phyloP scores from a whole-genome alignment of 345 rosid genomes.

The Gossypium rotundifolium region DNA sequence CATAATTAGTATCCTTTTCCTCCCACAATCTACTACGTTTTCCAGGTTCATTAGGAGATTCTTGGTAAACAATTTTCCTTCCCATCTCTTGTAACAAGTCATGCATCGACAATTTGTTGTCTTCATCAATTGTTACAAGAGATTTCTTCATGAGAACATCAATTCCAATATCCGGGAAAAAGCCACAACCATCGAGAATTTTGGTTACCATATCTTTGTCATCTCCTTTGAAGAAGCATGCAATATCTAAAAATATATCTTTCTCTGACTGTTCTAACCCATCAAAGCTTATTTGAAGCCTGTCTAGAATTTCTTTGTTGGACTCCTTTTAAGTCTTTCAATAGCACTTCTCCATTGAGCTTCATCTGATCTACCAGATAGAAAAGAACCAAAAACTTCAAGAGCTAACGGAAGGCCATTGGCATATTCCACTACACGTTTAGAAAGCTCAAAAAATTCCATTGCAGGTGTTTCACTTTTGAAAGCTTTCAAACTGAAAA shows the following conservation, averaged over 20 bases:
- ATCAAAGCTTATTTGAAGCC: slow-evolving; percentile 34
- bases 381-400: slow-evolving; percentile 56
- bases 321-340: slow-evolving; percentile 17
- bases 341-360: slow-evolving; percentile 26
- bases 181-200: slow-evolving; percentile 21
- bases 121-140: slow-evolving; percentile 5
- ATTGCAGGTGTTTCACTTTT: slow-evolving; percentile 25
- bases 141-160: slow-evolving; percentile 29
- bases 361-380: slow-evolving; percentile 22
- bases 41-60: slow-evolving; percentile 16
- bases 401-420: slow-evolving; percentile 55
- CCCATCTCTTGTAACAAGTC: slow-evolving; percentile 31
- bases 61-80: slow-evolving; percentile 20
- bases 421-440: slow-evolving; percentile 32
- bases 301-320: slow-evolving; percentile 19
- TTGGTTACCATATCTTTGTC: slow-evolving; percentile 17
- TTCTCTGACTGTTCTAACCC: slow-evolving; percentile 11
- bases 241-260: neutral
- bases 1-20: slow-evolving; percentile 14
- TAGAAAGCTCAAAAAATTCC: slow-evolving; percentile 18
- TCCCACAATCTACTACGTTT: slow-evolving; percentile 26
- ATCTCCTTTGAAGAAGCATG: neutral
- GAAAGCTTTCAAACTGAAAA: neutral
- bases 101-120: neutral
- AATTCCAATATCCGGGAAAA: slow-evolving; percentile 24